Evolutionary conservation across 257 asterid species (phyloP), one percentile per base, ranked within the genome.

Genomic region (Solanum pinnatisectum): DNA sequence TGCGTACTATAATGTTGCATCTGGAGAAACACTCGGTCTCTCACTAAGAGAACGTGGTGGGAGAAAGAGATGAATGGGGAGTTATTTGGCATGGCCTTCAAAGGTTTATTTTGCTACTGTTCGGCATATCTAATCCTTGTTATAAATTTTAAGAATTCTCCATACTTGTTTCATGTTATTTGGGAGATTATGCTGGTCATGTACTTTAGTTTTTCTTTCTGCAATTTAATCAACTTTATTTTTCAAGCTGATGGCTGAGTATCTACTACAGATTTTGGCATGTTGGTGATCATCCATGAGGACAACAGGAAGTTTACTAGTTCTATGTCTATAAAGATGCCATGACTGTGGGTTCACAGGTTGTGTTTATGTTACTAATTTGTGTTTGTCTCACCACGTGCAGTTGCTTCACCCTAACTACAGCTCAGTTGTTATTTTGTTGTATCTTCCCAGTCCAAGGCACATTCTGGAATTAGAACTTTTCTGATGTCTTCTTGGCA

Each of bases 31-130:
- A 14, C 95, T 97, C 23, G 86, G 93, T 82, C 98, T 96, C 37
- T 95, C 98, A 87, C 97, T 96, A 30, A 94, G 98, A 90, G 98
- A 97, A 87, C 98, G 99, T 90, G 99, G 98, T 92, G 98, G 99
- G 87, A 96, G 98, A 92, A 97, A 96, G 96, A 94, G 98, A 94
- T 96, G 94, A 96, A 88, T 91, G 84, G 42, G 87, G 60, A 88
- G 39, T 87, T 44, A 10, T 74, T 56, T 87, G 87, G 39, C 87
- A 60, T 36, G 88, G 76, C 86, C 84, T 74, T 44, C 37, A 84
- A 89, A 91, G 92, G 94, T 90, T 92, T 86, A 77, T 79, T 79
- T 88, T 83, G 87, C 88, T 86, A 90, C 88, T 90, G 42, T 84
- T 73, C 2, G 56, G 70, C 85, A 90, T 89, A 33, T 83, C 87